Conservation (phyloP, 192 early-diverging fungal species). For the Allomyces macrogynus region DNA sequence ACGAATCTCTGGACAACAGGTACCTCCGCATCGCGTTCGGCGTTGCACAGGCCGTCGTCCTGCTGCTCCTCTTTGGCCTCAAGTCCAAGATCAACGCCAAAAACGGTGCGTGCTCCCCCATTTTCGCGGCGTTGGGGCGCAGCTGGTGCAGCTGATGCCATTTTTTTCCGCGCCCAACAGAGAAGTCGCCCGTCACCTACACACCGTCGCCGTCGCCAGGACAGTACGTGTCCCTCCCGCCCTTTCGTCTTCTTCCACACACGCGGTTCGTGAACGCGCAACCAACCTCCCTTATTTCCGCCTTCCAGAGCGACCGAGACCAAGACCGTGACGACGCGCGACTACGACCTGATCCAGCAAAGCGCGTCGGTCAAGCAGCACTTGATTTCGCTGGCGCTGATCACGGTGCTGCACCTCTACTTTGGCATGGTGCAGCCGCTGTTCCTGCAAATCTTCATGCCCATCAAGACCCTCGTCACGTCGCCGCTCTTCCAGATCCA, state of each 20-base stretch:
- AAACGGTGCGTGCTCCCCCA: conserved; percentile 33
- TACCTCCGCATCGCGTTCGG: conserved; percentile 36
- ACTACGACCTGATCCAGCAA: conserved; percentile 56
- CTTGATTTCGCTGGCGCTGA: conserved; percentile 42
- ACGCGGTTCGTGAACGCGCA: conserved; percentile 25
- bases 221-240: not conserved
- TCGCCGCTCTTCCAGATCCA: conserved; percentile 62
- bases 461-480: conserved; percentile 43
- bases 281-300: conserved; percentile 23
- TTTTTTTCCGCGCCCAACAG: conserved; percentile 14
- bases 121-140: not conserved
- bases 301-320: no score
- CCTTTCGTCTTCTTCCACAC: not conserved
- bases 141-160: conserved; percentile 1
- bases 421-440: conserved; percentile 75
- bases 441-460: conserved; percentile 65
- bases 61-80: conserved; percentile 22
- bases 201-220: conserved; percentile 45
- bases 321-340: conserved; percentile 8
- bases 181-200: conserved; percentile 58
- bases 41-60: conserved; percentile 28
- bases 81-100: conserved; percentile 31
- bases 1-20: conserved; percentile 24
- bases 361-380: conserved; percentile 49
- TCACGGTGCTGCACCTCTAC: conserved; percentile 66